Base-by-base conservation (phyloP, 1,284 basidiomycete genomes). In the Crocinoboletus sp. region DNA sequence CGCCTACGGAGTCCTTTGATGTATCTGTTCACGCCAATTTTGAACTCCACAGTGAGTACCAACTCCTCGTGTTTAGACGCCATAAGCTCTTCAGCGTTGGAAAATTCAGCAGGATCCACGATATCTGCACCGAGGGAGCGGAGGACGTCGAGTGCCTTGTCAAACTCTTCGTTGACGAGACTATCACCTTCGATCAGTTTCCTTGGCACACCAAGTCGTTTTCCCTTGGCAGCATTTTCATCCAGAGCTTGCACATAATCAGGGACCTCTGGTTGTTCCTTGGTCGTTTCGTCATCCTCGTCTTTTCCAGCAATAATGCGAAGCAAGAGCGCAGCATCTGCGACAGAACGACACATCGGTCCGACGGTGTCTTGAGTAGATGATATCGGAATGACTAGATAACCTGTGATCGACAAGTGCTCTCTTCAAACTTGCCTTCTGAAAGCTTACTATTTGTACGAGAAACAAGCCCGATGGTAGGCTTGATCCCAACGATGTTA, bases 291-390 rank as follows among this genome's bases (percentile, higher is more conserved):
- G 52, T 78, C 76, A 5, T 61, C 55, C 6, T 63, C 63, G 46
- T 77, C 76, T 22, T 59, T 64, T 2, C 76, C 76, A 8, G 70
- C 68, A 40, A 77, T 74, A 7, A 64, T 57, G 9, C 63, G 56
- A 8, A 77, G 67, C 9, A 76, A 58, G 13, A 64, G 51, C 0
- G 72, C 73, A 8, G 68, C 71, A 39, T 78, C 76, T 11, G 68
- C 57, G 24, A 77, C 71, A 5, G 67, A 69, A 31, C 76, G 67
- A 25, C 67, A 63, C 63, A 78, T 73, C 0, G 73, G 69, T 0
- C 76, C 76, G 5, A 74, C 67, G 1, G 72, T 73, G 47, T 78
- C 76, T 57, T 77, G 76, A 49, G 74, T 66, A 31, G 54, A 64
- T 6, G 73, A 74, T 42, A 76, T 72, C 0, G 75, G 75, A 17